phyloP scores from a whole-genome alignment of 768 basidiomycete genomes.

The Sutorius australiensis region DNA sequence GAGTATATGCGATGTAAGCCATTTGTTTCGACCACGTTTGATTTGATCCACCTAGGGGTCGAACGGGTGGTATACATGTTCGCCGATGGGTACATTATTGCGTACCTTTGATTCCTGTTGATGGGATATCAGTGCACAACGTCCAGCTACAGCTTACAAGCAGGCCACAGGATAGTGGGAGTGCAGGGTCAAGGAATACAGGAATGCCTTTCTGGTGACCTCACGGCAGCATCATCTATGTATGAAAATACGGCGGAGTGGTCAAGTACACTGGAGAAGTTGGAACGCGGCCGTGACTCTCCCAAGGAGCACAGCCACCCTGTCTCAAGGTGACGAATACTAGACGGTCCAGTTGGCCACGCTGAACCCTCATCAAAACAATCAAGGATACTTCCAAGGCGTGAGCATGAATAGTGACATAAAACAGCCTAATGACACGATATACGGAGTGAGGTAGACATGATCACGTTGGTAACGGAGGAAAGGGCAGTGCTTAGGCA shows the following conservation, averaged over 20 bases:
- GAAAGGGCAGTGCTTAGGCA: constrained; percentile 11
- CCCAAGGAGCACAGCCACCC: no score
- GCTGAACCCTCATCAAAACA: no score
- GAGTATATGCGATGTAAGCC: neutral
- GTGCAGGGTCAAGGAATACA: no score
- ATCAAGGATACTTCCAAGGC: neutral
- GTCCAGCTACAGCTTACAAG: no score
- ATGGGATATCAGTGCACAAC: neutral
- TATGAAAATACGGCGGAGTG: no score
- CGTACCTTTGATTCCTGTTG: neutral
- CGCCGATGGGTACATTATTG: no score
- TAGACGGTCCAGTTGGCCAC: no score
- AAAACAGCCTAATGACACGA: constrained; percentile 23
- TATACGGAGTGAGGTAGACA: constrained; percentile 18
- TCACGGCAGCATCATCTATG: no score
- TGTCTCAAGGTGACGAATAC: no score
- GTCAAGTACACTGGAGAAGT: no score
- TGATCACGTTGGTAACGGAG: constrained; percentile 4
- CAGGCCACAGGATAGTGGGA: neutral
- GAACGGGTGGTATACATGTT: neutral
- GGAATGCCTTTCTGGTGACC: no score
- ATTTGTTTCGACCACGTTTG: neutral
- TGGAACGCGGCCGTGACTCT: no score
- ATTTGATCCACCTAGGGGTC: neutral
- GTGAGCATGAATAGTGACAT: constrained; percentile 17